Evolutionary conservation across 2,329 filamentous ascomycete species (phyloP), one percentile per base, ranked within the genome.

Genomic region (Amesomyces nigricolor): DNA sequence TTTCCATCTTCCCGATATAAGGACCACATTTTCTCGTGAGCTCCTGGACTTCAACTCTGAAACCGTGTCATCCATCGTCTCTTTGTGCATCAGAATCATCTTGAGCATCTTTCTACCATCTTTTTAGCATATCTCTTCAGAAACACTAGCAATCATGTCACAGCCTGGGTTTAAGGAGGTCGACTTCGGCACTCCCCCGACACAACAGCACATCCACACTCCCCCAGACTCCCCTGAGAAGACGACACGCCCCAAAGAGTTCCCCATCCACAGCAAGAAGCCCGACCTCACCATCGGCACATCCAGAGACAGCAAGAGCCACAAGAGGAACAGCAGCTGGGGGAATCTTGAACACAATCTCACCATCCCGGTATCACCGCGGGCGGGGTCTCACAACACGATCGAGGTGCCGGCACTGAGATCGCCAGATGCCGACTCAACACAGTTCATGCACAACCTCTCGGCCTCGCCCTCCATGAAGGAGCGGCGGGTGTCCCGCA

Each of bases 381-480:
- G 16, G n/a, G 44, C n/a, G 11, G 62, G 71, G 46, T 72, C 68
- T 16, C 65, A 75, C 57, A 78, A 77, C 52, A 75, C 83, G 43
- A 80, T 89, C 65, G 86, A 89, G 72, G 77, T 90, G 46, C 86
- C 86, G 40, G 85, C 86, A 22, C 80, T 83, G 53, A 75, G 84
- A 62, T 87, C 82, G 52, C 80, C 84, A 52, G 81, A 88, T 60
- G 84, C 86, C 32, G 84, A 90, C 72, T 82, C 81, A 26, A 72
- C 79, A 44, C 76, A 79, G 62, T 86, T 85, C 71, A 89, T 89
- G 86, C 86, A 89, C 77, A 83, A 81, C 65, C 75, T 90, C 65
- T 87, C 83, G 65, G 72, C 85, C 45, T 75, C 79, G 13, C 86
- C 85, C 14, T 89, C 85, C 7, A 82, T 82, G 75, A 83, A 77